phyloP scores from a whole-genome alignment of 192 early-diverging fungal species.

The Entomortierella lignicola region DNA sequence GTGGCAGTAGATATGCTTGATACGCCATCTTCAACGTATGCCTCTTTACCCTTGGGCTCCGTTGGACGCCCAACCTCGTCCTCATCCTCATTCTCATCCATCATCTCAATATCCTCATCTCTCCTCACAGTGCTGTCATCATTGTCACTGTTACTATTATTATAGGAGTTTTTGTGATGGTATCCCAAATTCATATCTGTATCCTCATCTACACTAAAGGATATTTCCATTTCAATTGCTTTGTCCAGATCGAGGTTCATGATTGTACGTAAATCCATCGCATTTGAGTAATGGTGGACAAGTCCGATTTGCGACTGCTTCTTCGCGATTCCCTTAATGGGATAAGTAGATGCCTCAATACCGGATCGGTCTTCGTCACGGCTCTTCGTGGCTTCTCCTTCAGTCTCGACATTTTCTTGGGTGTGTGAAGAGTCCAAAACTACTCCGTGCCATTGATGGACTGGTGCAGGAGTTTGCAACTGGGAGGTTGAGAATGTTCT shows the following conservation, averaged over 20 bases:
- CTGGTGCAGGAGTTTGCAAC: slow-evolving; percentile 17
- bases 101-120: not conserved
- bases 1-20: not conserved
- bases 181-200: slow-evolving; percentile 40
- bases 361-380: slow-evolving; percentile 22
- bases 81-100: not conserved
- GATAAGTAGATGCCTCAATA: no score
- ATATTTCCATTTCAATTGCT: slow-evolving; percentile 35
- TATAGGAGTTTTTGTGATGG: slow-evolving; percentile 19
- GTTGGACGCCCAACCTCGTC: not conserved
- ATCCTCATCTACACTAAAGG: slow-evolving; percentile 11
- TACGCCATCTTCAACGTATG: slow-evolving; percentile 13
- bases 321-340: no score
- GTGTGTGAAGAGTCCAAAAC: not conserved
- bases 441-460: not conserved
- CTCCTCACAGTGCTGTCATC: not conserved
- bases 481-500: not conserved
- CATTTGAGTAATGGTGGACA: slow-evolving; percentile 30
- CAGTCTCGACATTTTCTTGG: not conserved
- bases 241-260: slow-evolving; percentile 51
- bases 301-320: slow-evolving; percentile 46
- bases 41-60: slow-evolving; percentile 44
- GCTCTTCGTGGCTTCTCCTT: not conserved
- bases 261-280: slow-evolving; percentile 47
- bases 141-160: not conserved